These are phyloP conservation scores for Erigeron canadensis DNA, from an alignment of 129 eudicot species.

Conservation along the genomic window DNA sequence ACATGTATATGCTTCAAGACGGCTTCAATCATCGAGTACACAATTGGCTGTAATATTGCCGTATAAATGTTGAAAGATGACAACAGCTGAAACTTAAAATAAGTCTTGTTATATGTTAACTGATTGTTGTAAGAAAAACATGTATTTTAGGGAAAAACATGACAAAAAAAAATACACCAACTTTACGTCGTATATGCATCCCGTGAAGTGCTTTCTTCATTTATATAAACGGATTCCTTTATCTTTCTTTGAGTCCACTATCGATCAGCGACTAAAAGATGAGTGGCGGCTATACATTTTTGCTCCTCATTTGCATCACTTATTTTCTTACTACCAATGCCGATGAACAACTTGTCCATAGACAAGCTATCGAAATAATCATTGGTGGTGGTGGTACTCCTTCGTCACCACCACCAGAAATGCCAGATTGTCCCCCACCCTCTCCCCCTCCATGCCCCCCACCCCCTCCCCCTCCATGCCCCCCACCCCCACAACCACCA, in stretches of 20 bases:
- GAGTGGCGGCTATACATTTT: slow-evolving; percentile 8
- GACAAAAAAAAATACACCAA: not conserved
- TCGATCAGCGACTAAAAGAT: not conserved
- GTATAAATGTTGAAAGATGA: no score
- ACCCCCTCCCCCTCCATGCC: slow-evolving; percentile 18
- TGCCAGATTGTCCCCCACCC: slow-evolving; percentile 14
- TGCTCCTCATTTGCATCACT: slow-evolving; percentile 16
- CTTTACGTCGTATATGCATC: not conserved
- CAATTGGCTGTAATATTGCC: no score
- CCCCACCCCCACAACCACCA: slow-evolving; percentile 8
- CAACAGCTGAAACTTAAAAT: no score
- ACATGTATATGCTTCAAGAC: no score
- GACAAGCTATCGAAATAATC: slow-evolving; percentile 39
- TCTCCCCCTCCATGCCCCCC: slow-evolving; percentile 20
- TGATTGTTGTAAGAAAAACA: not conserved
- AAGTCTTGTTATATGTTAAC: not conserved
- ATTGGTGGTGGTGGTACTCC: slow-evolving; percentile 32
- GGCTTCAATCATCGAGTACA: no score
- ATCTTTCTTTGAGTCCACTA: not conserved
- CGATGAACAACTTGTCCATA: not conserved
- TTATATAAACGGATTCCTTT: slow-evolving; percentile 9
- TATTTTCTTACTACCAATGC: slow-evolving; percentile 17
- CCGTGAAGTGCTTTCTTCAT: not conserved
- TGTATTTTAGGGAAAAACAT: not conserved
- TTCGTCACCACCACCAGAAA: slow-evolving; percentile 12